Base-by-base conservation (phyloP, 2,329 filamentous ascomycete species). In the Penicillium sp. region DNA sequence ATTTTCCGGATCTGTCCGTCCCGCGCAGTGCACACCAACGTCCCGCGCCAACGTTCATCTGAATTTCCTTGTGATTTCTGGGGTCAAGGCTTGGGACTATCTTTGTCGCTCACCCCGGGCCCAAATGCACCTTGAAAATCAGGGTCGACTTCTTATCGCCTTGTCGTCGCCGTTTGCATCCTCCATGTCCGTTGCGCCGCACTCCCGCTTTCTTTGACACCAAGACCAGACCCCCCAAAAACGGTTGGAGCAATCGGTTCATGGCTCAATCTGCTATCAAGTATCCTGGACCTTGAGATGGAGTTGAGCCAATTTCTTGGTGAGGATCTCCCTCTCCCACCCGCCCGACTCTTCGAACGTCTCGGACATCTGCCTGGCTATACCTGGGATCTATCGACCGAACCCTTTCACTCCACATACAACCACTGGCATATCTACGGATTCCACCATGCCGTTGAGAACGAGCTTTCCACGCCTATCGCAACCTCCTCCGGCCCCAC, bases 351-450 rank as follows among this genome's bases (percentile, higher is more conserved):
- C 48, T 87, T 86, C 63, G 87, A 91, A 69, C 83, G 88, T 46
- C 79, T 92, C 60, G 80, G 83, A 57, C 86, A 89, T 68, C 80
- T 92, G 59, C 80, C 85, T 42, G 88, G 87, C 48, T 91, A 90
- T 68, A 84, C 81, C 6, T 92, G 88, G 88, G 87, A 91, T 70
- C 86, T 89, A 60, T 79, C 81, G 15, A 59, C 70, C 56, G 69
- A 71, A 46, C 74, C 74, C 8, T 72, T 75, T 47, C 74, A 76
- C 58, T 75, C 82, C 46, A 90, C 86, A 64, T 96, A 96, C 73
- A 90, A 95, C 70, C 91, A 92, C 76, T 97, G 92, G 90, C 85
- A 89, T 70, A 80, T 88, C 62, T 82, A 79, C 59, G 88, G 86
- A 49, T 67, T 75, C 43, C 68, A 85, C 74, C 63, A 85, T 81